Percentiles rank a stretch among this genome's conserved stretches.
Conservation (phyloP, 345 rosid genomes). For the Boechera retrofracta region DNA sequence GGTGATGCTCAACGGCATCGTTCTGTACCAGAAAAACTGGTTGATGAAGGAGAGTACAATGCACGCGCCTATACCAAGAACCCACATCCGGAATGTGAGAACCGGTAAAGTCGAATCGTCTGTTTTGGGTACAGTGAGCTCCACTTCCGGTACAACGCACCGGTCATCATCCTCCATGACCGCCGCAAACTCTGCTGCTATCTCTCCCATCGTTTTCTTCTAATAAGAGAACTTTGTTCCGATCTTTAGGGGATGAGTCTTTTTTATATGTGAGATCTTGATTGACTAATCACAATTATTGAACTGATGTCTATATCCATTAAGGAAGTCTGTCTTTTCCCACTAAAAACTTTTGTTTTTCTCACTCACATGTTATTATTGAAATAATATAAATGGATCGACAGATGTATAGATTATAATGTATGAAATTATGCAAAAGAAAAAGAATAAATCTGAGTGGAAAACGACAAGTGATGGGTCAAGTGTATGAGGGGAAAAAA, state of each 20-base stretch:
- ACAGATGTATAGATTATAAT: not conserved
- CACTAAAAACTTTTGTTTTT: not conserved
- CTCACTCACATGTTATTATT: constrained; percentile 29
- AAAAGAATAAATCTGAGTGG: constrained; percentile 23
- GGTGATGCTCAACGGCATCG: constrained; percentile 55
- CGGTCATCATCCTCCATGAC: constrained; percentile 41
- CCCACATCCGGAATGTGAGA: constrained; percentile 88
- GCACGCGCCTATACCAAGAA: constrained; percentile 67
- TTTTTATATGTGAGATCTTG: constrained; percentile 9
- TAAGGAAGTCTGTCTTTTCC: constrained; percentile 22
- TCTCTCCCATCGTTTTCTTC: constrained; percentile 40
- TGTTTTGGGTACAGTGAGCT: constrained; percentile 77
- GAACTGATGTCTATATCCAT: constrained; percentile 23
- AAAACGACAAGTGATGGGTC: constrained; percentile 44
- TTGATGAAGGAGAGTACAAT: constrained; percentile 68
- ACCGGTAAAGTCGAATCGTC: constrained; percentile 71
- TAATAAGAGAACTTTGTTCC: not conserved
- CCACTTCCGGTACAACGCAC: constrained; percentile 70
- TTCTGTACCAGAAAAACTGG: constrained; percentile 94
- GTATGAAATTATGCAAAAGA: constrained; percentile 20
- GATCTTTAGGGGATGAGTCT: constrained; percentile 6
- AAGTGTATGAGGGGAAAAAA: constrained; percentile 30
- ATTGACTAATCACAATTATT: constrained; percentile 24
- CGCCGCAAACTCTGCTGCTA: constrained; percentile 40
- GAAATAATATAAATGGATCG: constrained; percentile 14